Evolutionary conservation across 2,329 filamentous ascomycete genomes (phyloP).

Genomic region (Alternaria panax): DNA sequence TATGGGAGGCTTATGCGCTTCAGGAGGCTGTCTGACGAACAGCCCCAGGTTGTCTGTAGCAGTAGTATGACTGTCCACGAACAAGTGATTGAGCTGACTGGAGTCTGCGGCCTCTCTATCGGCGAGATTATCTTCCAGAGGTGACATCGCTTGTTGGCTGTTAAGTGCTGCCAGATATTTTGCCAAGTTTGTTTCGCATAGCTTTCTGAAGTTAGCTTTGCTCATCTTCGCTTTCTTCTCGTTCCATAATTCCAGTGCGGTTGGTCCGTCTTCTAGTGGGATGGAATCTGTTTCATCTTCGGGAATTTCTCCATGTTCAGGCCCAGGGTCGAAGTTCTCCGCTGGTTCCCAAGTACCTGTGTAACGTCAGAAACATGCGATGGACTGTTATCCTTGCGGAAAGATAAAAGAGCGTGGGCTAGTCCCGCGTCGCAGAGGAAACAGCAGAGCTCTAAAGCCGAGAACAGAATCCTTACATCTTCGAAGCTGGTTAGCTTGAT

Average conservation of each 20-base stretch:
- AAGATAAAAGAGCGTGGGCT: not conserved
- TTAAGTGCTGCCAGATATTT: slow-evolving; percentile 22
- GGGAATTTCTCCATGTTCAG: too few relatives aligned
- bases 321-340: slow-evolving; percentile 10
- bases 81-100: slow-evolving; percentile 20
- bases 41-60: not conserved
- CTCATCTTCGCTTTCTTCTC: not conserved
- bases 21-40: not conserved
- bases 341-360: slow-evolving; percentile 42
- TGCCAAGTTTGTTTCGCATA: slow-evolving; percentile 22
- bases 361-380: slow-evolving; percentile 6
- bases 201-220: not conserved
- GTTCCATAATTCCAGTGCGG: slow-evolving; percentile 1
- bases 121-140: not conserved
- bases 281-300: too few relatives aligned
- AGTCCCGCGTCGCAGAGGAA: not conserved
- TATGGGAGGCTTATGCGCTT: slow-evolving; percentile 20
- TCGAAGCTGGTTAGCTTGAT: not conserved
- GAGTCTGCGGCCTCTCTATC: not conserved
- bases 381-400: not conserved
- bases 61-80: not conserved
- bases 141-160: not conserved
- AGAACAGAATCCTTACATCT: slow-evolving; percentile 15
- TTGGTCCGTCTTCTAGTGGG: not conserved
- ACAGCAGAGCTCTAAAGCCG: not conserved